These are phyloP conservation scores for Lithocarpus polystachyus DNA, from an alignment of 306 rosid species.

Conservation along the genomic window DNA sequence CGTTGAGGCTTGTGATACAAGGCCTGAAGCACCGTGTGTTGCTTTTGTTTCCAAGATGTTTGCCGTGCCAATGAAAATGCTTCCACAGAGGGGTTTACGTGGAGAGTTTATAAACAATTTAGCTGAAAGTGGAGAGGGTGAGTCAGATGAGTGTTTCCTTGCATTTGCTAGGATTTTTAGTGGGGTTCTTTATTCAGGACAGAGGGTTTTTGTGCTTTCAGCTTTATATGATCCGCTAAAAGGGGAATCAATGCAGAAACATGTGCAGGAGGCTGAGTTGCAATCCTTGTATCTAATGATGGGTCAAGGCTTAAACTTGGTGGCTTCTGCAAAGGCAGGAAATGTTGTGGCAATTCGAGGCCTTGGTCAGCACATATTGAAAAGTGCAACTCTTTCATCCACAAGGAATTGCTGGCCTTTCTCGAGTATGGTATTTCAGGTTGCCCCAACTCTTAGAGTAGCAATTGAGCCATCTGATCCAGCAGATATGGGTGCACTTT, in stretches of 20 bases:
- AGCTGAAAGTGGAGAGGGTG: constrained; percentile 50
- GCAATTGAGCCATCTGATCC: constrained; percentile 90
- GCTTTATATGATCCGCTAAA: constrained; percentile 79
- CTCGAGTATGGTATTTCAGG: constrained; percentile 84
- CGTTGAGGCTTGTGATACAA: constrained; percentile 61
- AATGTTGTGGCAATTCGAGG: constrained; percentile 89
- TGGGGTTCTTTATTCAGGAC: constrained; percentile 65
- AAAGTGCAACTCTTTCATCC: constrained; percentile 87
- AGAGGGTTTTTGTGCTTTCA: constrained; percentile 80
- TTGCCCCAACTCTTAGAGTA: constrained; percentile 77
- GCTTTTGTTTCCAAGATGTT: constrained; percentile 92
- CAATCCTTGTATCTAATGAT: constrained; percentile 79
- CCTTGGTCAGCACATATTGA: constrained; percentile 83
- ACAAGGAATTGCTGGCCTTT: constrained; percentile 87
- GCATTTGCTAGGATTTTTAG: constrained; percentile 92
- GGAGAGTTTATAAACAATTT: constrained; percentile 36
- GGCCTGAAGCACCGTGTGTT: constrained; percentile 71
- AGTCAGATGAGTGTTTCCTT: constrained; percentile 78
- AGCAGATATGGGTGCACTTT: constrained; percentile 65
- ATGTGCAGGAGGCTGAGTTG: constrained; percentile 77
- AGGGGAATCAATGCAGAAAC: constrained; percentile 72
- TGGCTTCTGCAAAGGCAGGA: constrained; percentile 67
- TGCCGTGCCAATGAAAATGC: constrained; percentile 72
- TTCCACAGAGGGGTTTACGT: constrained; percentile 40
- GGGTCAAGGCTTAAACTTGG: constrained; percentile 88